Percentiles rank a stretch among this genome's conserved stretches.
Conservation (phyloP, 352 stramenopile species). For the Globisporangium camurandrum region DNA sequence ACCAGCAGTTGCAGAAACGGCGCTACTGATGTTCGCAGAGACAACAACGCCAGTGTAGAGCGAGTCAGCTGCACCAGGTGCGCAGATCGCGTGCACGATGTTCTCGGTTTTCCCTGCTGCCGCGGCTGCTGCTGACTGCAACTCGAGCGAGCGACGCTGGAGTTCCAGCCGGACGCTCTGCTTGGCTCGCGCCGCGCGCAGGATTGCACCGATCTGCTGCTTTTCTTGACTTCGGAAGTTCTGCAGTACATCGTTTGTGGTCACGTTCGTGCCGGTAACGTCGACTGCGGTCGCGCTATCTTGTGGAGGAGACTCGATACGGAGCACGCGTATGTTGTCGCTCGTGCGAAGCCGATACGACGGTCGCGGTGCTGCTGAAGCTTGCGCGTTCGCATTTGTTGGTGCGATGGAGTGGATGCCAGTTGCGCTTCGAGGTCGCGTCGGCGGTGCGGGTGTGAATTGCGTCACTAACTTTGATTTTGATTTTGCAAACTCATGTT, state of each 20-base stretch:
- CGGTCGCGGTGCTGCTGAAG: conserved; percentile 4
- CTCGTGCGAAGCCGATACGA: conserved; percentile 47
- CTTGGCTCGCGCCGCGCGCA: conserved; percentile 17
- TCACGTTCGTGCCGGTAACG: conserved; percentile 13
- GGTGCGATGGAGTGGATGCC: background rate
- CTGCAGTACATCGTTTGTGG: conserved; percentile 17
- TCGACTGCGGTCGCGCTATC: conserved; percentile 6
- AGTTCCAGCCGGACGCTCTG: conserved; percentile 13
- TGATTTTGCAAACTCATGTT: conserved; percentile 33
- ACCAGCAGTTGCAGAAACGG: no score
- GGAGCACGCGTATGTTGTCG: conserved; percentile 38
- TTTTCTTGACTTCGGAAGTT: conserved; percentile 22
- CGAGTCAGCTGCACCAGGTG: conserved; percentile 11
- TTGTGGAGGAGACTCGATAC: conserved; percentile 34
- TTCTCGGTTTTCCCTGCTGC: conserved; percentile 14
- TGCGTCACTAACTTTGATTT: background rate
- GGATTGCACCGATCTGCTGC: conserved; percentile 18
- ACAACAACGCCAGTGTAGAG: conserved; percentile 26
- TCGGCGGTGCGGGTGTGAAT: background rate
- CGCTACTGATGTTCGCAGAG: conserved; percentile 2
- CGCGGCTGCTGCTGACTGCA: conserved; percentile 2
- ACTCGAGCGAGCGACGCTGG: conserved; percentile 5
- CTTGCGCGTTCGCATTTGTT: no score
- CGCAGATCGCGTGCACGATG: conserved; percentile 21
- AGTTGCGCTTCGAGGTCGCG: background rate